Base-by-base conservation (phyloP, 2,329 filamentous ascomycete genomes). In the Magnaporthiopsis rhizophila region DNA sequence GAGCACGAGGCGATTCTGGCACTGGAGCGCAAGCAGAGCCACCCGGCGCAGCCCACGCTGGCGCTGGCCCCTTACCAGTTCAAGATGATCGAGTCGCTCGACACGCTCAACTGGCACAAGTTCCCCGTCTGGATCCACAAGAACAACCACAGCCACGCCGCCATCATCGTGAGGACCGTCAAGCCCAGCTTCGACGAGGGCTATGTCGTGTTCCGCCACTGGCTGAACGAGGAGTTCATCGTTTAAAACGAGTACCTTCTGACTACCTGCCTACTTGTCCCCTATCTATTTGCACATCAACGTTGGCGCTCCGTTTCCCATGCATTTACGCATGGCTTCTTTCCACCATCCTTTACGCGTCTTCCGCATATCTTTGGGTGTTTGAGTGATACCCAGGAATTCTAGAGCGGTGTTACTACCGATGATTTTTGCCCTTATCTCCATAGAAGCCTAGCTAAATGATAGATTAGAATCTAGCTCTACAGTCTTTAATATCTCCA, bases 41-140 rank as follows among this genome's bases (percentile, higher is more conserved):
- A 74, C 69, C 61, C 75, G 1, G 77, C 82, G 4, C 83, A 85
- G 67, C 90, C 90, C 0, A 92, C 87, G 0, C 80, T 98, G 64
- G 92, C 92, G 0, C 78, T 98, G 63, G 88, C 90, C 0, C 81
- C 87, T 5, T 85, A 87, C 61, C 94, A 98, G 76, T 96, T 97
- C 73, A 82, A 84, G 61, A 97, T 97, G 85, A 90, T 97, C 67
- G 82, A 89, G 36, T 85, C 86, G 12, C 79, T 98, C 61, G 87
- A 98, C 70, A 73, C 74, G n/a, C 72, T 88, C 2, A 80, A 82
- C 5, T 89, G 85, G 83, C 79, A 81, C 61, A 89, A 88, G 73
- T 88, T 85, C 68, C 85, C 83, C 0, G 85, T 93, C 3, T 88
- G 89, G 76, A 93, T 95, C 56, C 89, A 89, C 68, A 89, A 92